A percentile compares a stretch with the other conserved stretches of the same genome.
Conservation (phyloP, 148 eudicot genomes). For the Talinum fruticosum region DNA sequence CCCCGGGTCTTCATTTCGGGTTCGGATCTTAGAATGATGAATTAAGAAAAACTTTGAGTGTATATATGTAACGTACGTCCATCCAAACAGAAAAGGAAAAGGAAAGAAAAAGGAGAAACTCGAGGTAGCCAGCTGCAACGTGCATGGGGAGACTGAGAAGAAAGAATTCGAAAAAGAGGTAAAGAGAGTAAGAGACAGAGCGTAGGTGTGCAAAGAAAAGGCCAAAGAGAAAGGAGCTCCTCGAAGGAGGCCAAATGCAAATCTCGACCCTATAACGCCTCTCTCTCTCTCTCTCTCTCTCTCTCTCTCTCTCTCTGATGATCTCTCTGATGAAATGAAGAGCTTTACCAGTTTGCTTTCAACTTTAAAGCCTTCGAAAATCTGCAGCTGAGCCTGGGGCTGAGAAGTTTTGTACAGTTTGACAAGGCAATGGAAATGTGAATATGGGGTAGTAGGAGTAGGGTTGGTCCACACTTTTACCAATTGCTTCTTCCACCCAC, state of each 20-base stretch:
- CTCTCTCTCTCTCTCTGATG: too few relatives aligned
- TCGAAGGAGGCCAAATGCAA: conserved; percentile 18
- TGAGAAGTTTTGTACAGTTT: background rate
- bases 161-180: background rate
- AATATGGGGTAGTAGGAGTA: too few relatives aligned
- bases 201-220: conserved; percentile 23
- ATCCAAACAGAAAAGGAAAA: too few relatives aligned
- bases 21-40: too few relatives aligned
- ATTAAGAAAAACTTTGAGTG: too few relatives aligned
- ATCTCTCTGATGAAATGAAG: too few relatives aligned
- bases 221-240: conserved; percentile 26
- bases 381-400: background rate
- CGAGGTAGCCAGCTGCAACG: background rate
- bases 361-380: conserved; percentile 3
- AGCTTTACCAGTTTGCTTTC: conserved; percentile 17
- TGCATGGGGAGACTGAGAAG: background rate
- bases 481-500: background rate
- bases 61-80: too few relatives aligned
- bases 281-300: too few relatives aligned
- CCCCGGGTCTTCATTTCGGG: too few relatives aligned
- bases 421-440: background rate
- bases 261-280: background rate
- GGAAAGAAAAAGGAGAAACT: background rate
- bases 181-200: conserved; percentile 9
- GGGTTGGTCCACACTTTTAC: conserved; percentile 2